Base-by-base conservation (phyloP, 2,329 filamentous ascomycete species). In the Oidium heveae region DNA sequence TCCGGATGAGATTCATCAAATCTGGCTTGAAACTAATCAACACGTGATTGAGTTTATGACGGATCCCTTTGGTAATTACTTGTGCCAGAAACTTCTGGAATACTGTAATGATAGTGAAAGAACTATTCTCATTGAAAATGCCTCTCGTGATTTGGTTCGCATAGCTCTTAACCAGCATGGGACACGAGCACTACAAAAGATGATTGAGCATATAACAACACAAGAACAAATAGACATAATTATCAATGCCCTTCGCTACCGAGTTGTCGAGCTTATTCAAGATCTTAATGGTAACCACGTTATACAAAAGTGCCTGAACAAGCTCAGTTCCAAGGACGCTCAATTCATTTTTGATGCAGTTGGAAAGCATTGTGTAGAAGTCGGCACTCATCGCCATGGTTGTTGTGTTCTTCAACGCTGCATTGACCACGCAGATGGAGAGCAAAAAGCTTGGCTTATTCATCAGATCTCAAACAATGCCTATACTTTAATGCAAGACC, bases 281-380 rank as follows among this genome's bases (percentile, higher is more conserved):
- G 91, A 98, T 63, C 74, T 98, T 54, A 98, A 98, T 65, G 91
- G 91, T 67, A 98, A 98, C 64, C 91, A 98, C 64, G 91, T 98
- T 63, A 95, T 98, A 59, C 91, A 98, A 70, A 98, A 98, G 71
- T 98, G 91, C 64, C 76, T 98, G 54, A 98, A 96, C 71, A 93
- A 94, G 67, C 80, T 98, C 41, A 82, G 79, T 59, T 74, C 86
- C 1, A 71, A 76, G 52, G 84, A 96, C 66, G 86, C 88, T 13
- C 82, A 94, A 66, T 98, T 98, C 73, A 96, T 98, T 66, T 96
- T 96, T 63, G 84, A 91, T 63, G 88, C 89, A 54, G 91, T 96
- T 59, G 89, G 88, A 59, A 74, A 74, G 55, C 76, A 91, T 66
- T 94, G 87, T 66, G 75, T 96, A 59, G 81, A 83, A 55, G 91